Evolutionary conservation across 768 basidiomycete species (phyloP).

Genomic region (Suillus luteus): DNA sequence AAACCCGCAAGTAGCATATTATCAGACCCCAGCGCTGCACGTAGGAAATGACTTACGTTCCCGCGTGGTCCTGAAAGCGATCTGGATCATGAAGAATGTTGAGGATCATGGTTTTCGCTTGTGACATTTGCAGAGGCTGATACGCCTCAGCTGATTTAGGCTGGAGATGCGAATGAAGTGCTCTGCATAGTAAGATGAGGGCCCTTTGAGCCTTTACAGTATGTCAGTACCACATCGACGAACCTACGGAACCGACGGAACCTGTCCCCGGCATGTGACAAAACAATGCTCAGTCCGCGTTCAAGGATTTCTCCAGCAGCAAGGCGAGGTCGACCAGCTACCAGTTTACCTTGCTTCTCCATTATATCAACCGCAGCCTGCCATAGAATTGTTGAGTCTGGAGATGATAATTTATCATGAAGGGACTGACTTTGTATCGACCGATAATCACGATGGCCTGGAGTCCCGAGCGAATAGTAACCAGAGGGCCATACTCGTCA

Average conservation of each 20-base stretch:
- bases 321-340: too few species aligned
- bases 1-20: too few species aligned
- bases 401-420: too few species aligned
- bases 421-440: too few species aligned
- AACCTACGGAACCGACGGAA: neutral
- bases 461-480: too few species aligned
- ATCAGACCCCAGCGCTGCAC: too few species aligned
- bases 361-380: too few species aligned
- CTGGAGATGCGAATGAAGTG: neutral
- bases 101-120: neutral
- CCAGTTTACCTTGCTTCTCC: too few species aligned
- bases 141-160: neutral
- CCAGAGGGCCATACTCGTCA: too few species aligned
- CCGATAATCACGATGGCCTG: too few species aligned
- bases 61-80: neutral
- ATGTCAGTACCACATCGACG: neutral
- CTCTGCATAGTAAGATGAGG: neutral
- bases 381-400: too few species aligned
- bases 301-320: neutral
- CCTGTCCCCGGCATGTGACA: neutral
- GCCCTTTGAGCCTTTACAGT: neutral
- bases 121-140: neutral
- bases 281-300: neutral
- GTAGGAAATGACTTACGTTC: neutral
- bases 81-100: neutral